Conservation (phyloP, 2,329 filamentous ascomycete genomes). For the Microthyrium microscopicum region DNA sequence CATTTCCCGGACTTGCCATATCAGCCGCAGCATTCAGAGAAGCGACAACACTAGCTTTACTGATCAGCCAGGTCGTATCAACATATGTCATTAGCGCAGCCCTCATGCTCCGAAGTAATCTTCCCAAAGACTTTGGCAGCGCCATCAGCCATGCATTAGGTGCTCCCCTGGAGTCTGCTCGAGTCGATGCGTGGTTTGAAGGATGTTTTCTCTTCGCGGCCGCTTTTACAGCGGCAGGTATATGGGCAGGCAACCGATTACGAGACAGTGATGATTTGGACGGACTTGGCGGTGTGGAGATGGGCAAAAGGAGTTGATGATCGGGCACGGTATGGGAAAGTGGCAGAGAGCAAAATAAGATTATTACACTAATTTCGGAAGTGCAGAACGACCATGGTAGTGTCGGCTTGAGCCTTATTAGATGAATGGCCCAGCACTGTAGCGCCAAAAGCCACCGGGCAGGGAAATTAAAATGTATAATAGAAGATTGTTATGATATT, state of each 20-base stretch:
- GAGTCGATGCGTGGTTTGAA: constrained; percentile 76
- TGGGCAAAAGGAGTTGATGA: too few species aligned
- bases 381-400: too few species aligned
- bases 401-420: too few species aligned
- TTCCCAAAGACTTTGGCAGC: constrained; percentile 60
- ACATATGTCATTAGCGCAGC: constrained; percentile 75
- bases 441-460: too few species aligned
- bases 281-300: constrained; percentile 52
- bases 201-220: constrained; percentile 65
- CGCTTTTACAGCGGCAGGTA: constrained; percentile 47
- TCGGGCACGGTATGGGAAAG: too few species aligned
- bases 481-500: too few species aligned
- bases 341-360: too few species aligned
- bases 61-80: constrained; percentile 65
- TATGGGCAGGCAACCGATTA: constrained; percentile 66
- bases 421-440: too few species aligned
- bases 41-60: constrained; percentile 48
- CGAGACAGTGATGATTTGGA: too few species aligned
- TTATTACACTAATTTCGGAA: too few species aligned
- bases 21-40: constrained; percentile 43
- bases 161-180: constrained; percentile 54
- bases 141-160: constrained; percentile 64
- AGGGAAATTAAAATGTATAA: too few species aligned
- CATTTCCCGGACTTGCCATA: constrained; percentile 53
- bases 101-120: constrained; percentile 58